Conservation (phyloP, 257 asterid species). For the Lavandula angustifolia region DNA sequence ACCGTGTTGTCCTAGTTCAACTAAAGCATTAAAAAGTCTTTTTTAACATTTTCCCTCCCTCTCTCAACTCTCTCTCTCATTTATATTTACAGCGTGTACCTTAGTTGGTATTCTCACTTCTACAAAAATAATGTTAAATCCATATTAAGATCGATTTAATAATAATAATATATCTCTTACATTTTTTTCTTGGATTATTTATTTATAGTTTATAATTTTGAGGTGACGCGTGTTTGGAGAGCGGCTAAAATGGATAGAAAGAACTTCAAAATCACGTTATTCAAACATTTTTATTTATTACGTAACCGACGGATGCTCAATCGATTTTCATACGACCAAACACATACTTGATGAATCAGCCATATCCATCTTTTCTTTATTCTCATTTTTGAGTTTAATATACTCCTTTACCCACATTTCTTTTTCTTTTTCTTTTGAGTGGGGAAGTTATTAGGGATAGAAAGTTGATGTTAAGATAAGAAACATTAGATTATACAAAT, state of each 20-base stretch:
- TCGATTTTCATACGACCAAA: constrained; percentile 10
- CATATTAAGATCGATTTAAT: no score
- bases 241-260: constrained; percentile 15
- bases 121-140: no score
- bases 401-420: not conserved
- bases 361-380: constrained; percentile 9
- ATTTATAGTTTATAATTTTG: not conserved
- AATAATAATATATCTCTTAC: no score
- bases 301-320: constrained; percentile 21
- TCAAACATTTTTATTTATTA: constrained; percentile 22
- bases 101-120: no score
- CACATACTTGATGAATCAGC: constrained; percentile 30
- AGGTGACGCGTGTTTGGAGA: constrained; percentile 31
- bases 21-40: not conserved
- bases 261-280: constrained; percentile 29
- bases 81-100: no score
- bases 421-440: no score
- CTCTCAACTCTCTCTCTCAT: no score
- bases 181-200: not conserved
- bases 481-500: no score
- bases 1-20: no score
- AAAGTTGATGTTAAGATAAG: no score
- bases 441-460: no score
- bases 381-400: not conserved
- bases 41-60: no score